A percentile compares a stretch with the other conserved stretches of the same genome.
Conservation (phyloP, 805 yeast genomes). For the Jamesozyma rosinii region DNA sequence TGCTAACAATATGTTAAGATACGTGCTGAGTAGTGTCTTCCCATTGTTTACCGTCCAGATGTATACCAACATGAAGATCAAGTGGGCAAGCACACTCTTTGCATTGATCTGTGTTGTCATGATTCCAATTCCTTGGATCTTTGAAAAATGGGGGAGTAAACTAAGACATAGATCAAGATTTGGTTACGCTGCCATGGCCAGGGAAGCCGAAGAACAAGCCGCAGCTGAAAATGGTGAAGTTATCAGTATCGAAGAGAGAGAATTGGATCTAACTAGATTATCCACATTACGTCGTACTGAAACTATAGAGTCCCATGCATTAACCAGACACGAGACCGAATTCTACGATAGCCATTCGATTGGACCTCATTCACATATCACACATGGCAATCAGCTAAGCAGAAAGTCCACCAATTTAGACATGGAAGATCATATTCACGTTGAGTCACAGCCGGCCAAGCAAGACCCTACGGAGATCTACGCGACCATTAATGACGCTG, state of each 20-base stretch:
- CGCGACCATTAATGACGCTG: constrained; percentile 1
- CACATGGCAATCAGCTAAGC: too few relatives aligned
- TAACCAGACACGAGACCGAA: constrained; percentile 2
- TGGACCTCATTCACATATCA: too few relatives aligned
- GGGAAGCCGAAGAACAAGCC: constrained; percentile 23
- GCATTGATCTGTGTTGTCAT: constrained; percentile 56
- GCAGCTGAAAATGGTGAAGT: constrained; percentile 21
- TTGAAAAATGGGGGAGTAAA: constrained; percentile 47
- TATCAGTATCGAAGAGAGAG: not conserved
- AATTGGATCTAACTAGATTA: constrained; percentile 6
- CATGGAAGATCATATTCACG: too few relatives aligned
- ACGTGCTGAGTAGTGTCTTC: constrained; percentile 68
- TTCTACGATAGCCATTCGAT: constrained; percentile 1
- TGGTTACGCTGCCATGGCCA: constrained; percentile 48
- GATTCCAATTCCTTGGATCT: constrained; percentile 69
- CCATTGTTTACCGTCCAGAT: constrained; percentile 82
- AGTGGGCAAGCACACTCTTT: constrained; percentile 67
- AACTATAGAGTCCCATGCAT: constrained; percentile 3
- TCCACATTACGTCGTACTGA: constrained; percentile 9
- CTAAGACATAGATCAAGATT: constrained; percentile 50
- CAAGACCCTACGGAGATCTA: not conserved
- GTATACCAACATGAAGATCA: constrained; percentile 60
- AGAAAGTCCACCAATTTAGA: too few relatives aligned
- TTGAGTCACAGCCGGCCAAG: not conserved
- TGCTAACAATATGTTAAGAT: constrained; percentile 75